These are phyloP conservation scores for Rhynchosporium graminicola DNA, from an alignment of 2,329 filamentous ascomycete genomes.

Conservation along the genomic window DNA sequence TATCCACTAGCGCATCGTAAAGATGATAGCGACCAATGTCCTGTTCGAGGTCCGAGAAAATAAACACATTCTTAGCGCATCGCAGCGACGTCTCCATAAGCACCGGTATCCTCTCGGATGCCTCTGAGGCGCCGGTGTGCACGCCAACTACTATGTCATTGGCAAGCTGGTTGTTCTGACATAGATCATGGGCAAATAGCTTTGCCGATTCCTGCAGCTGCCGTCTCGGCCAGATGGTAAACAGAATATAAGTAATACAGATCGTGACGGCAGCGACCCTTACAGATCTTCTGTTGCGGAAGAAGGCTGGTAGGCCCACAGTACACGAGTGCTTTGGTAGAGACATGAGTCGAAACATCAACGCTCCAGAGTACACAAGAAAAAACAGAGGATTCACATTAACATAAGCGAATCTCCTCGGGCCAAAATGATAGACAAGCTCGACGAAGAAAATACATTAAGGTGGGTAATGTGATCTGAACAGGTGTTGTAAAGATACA, in stretches of 20 bases:
- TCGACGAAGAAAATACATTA: not conserved
- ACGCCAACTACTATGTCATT: constrained; percentile 45
- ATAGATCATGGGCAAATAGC: not conserved
- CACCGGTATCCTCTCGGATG: constrained; percentile 53
- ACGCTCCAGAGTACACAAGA: not conserved
- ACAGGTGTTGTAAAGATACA: not conserved
- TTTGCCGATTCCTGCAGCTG: not conserved
- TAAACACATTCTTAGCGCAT: constrained; percentile 51
- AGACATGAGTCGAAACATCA: constrained; percentile 6
- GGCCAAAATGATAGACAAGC: not conserved
- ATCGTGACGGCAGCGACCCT: not conserved
- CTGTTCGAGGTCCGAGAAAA: constrained; percentile 60
- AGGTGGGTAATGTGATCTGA: not conserved
- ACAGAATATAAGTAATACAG: not conserved
- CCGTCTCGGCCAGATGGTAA: not conserved
- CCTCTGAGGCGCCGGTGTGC: constrained; percentile 58
- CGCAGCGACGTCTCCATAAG: constrained; percentile 54
- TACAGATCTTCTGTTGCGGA: not conserved
- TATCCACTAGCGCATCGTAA: constrained; percentile 45
- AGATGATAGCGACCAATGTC: constrained; percentile 47
- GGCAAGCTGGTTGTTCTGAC: not conserved
- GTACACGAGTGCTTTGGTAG: not conserved
- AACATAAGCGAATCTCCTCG: not conserved
- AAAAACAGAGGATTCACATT: not conserved
- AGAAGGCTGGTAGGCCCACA: not conserved